Evolutionary conservation across 495 filamentous ascomycete species (phyloP).

Genomic region (Cercophora scortea): DNA sequence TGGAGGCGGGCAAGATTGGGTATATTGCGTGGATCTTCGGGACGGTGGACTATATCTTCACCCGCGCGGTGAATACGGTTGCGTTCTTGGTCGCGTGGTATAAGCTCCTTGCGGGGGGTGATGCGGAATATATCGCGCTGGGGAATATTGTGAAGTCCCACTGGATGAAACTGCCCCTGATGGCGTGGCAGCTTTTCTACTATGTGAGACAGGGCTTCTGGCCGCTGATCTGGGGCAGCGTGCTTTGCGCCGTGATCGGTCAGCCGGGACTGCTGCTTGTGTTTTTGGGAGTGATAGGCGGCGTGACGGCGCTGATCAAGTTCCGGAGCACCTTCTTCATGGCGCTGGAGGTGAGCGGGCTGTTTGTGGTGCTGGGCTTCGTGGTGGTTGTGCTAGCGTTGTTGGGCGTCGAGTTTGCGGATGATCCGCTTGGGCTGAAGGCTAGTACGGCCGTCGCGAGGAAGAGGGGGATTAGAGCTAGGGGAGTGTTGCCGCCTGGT

Average conservation of each 20-base stretch:
- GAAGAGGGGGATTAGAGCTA: not conserved
- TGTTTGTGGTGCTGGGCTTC: slow-evolving; percentile 17
- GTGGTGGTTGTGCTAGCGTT: not conserved
- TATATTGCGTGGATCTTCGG: slow-evolving; percentile 14
- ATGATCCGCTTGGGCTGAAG: slow-evolving; percentile 9
- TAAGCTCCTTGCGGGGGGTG: slow-evolving; percentile 5
- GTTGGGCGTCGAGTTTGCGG: slow-evolving; percentile 10
- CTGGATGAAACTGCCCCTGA: slow-evolving; percentile 4
- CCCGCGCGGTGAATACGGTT: slow-evolving; percentile 4
- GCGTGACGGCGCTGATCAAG: slow-evolving; percentile 8
- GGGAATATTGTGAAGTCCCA: not conserved
- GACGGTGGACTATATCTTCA: slow-evolving; percentile 14
- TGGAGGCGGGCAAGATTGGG: not conserved
- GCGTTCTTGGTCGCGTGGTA: slow-evolving; percentile 12
- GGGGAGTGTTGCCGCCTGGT: no score
- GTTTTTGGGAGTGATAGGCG: not conserved
- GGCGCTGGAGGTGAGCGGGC: slow-evolving; percentile 19
- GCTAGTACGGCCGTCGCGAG: slow-evolving; percentile 1
- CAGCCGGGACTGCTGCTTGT: slow-evolving; percentile 12
- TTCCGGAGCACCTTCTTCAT: slow-evolving; percentile 21
- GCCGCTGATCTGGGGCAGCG: slow-evolving; percentile 5
- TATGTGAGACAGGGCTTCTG: slow-evolving; percentile 3
- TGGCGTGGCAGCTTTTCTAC: slow-evolving; percentile 6
- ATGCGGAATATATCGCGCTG: slow-evolving; percentile 6
- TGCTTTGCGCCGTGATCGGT: slow-evolving; percentile 4